Evolutionary conservation across 192 early-diverging fungal species (phyloP).

Genomic region (Dispira simplex): DNA sequence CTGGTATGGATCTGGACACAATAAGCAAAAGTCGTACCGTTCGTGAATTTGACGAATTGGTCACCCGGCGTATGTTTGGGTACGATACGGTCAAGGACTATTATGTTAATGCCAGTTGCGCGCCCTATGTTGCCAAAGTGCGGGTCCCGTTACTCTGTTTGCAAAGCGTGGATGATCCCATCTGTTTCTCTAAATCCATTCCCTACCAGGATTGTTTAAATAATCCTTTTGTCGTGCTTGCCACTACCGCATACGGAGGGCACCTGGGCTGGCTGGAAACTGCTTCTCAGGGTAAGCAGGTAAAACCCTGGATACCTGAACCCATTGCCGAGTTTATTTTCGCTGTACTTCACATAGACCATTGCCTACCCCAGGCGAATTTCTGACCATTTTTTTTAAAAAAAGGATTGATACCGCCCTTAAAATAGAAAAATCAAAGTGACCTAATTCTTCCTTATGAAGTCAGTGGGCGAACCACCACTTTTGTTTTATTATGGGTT

Average conservation of each 20-base stretch:
- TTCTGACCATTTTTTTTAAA: no score
- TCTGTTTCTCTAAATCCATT: slow-evolving; percentile 44
- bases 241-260: slow-evolving; percentile 66
- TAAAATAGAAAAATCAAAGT: no score
- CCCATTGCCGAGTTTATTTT: slow-evolving; percentile 51
- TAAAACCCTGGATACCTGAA: slow-evolving; percentile 41
- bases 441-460: no score
- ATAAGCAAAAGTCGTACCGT: slow-evolving; percentile 40
- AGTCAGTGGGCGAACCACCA: no score
- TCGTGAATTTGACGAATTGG: slow-evolving; percentile 69
- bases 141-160: slow-evolving; percentile 72
- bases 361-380: no score
- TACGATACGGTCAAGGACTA: slow-evolving; percentile 77
- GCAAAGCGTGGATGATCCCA: slow-evolving; percentile 82
- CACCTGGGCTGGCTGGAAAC: slow-evolving; percentile 84
- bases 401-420: no score
- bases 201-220: slow-evolving; percentile 51
- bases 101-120: slow-evolving; percentile 45
- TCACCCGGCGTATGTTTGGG: slow-evolving; percentile 55
- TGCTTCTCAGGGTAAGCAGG: slow-evolving; percentile 15
- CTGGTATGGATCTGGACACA: slow-evolving; percentile 27
- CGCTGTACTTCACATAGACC: slow-evolving; percentile 16
- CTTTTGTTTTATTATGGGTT: no score
- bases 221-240: slow-evolving; percentile 72
- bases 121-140: slow-evolving; percentile 41